These are phyloP conservation scores for Beauveria varroae DNA, from an alignment of 2,329 filamentous ascomycete species.

Conservation along the genomic window DNA sequence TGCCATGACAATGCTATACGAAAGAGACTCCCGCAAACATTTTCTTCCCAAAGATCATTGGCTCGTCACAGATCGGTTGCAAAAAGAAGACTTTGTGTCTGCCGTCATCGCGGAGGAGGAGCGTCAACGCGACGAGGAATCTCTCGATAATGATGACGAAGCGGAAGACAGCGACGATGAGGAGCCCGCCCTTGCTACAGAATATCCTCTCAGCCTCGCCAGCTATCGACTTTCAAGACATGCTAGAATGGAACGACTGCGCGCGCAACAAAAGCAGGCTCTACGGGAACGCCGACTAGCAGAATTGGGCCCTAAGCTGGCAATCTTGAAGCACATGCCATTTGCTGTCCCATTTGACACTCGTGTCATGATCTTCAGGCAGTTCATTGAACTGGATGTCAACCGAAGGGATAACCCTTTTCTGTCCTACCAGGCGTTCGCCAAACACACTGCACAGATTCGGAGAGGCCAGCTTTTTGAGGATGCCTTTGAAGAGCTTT, in stretches of 20 bases:
- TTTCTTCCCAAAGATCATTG: slow-evolving; percentile 83
- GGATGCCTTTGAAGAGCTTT: slow-evolving; percentile 81
- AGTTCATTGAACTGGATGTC: slow-evolving; percentile 76
- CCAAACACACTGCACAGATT: slow-evolving; percentile 70
- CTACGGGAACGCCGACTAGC: slow-evolving; percentile 67
- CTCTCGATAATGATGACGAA: slow-evolving; percentile 30
- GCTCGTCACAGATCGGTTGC: slow-evolving; percentile 83
- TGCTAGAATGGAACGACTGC: slow-evolving; percentile 55
- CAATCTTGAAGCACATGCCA: slow-evolving; percentile 91
- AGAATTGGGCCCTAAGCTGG: slow-evolving; percentile 74
- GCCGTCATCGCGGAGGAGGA: slow-evolving; percentile 86
- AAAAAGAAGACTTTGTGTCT: slow-evolving; percentile 81
- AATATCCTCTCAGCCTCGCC: slow-evolving; percentile 30
- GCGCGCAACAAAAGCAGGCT: slow-evolving; percentile 56
- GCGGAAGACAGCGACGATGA: slow-evolving; percentile 23
- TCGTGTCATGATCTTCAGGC: slow-evolving; percentile 83
- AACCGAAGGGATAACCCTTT: slow-evolving; percentile 17
- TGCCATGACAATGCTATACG: slow-evolving; percentile 80
- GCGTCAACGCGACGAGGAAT: slow-evolving; percentile 52
- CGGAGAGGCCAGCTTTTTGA: slow-evolving; percentile 72
- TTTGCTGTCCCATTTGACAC: slow-evolving; percentile 93
- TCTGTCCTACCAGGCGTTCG: slow-evolving; percentile 26
- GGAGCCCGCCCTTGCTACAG: slow-evolving; percentile 21
- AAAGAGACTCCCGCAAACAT: slow-evolving; percentile 79
- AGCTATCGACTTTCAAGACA: slow-evolving; percentile 56